Base-by-base conservation (phyloP, 164 flowering plant species). In the Nymphaea thermarum region DNA sequence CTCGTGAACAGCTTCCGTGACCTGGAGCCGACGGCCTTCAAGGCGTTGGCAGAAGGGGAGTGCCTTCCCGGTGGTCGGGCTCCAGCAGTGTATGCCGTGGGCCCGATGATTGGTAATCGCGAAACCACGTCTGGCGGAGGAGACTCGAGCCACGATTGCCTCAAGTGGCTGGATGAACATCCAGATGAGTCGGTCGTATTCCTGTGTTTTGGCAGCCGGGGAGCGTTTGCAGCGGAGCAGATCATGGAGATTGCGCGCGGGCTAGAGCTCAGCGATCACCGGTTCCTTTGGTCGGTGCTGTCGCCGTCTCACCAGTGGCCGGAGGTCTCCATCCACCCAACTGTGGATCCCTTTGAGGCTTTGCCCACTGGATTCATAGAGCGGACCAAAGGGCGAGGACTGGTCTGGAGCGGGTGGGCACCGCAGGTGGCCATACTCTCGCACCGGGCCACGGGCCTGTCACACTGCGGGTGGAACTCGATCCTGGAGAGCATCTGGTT, bases 391-490 rank as follows among this genome's bases (percentile, higher is more conserved):
- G 79, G 68, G 66, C 43, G 59, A 3, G 86, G 86, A 15, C 69
- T 70, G 67, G 72, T 84, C 43, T 68, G 76, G 3, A 16, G 43
- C 0, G 77, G 81, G 14, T 82, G 87, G 85, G 82, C 79, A 5
- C 87, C 87, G 11, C 87, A 84, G 43, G 67, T 44, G 68, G 76
- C 65, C 4, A 71, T 80, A 7, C 71, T 83, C 51, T 70, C 71
- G 42, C 84, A 79, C 71, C 43, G 5, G 11, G 75, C 84, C 7
- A 62, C 75, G 0, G 88, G 86, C 43, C 76, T 84, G 65, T 74
- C 84, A 2, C 88, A 84, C 60, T 82, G 86, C 41, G 88, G 88
- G 62, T 81, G 85, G 87, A 84, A 84, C 68, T 84, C 84, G 43
- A 71, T 63, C 2, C 65, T 84, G 71, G 88, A 83, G 77, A 80